These are phyloP conservation scores for Albugo candida DNA, from an alignment of 352 stramenopile species.

Conservation along the genomic window DNA sequence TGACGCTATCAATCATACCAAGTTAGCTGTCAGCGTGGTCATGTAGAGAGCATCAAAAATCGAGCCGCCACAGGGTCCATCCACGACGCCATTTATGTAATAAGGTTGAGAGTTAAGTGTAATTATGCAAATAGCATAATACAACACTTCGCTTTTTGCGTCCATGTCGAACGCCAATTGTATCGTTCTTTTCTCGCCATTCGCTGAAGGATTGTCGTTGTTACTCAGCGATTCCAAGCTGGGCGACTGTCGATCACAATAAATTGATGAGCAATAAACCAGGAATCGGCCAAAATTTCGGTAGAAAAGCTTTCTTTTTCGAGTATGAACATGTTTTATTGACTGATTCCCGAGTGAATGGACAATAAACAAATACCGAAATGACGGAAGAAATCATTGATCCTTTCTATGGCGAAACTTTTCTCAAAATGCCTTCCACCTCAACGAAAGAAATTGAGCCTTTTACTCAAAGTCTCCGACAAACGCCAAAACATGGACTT, in stretches of 20 bases:
- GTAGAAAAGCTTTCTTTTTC: conserved; percentile 12
- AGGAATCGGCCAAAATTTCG: conserved; percentile 78
- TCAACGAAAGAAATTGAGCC: conserved; percentile 71
- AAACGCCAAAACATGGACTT: conserved; percentile 90
- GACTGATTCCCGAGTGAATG: conserved; percentile 36
- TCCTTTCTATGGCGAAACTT: conserved; percentile 87
- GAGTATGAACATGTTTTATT: background rate
- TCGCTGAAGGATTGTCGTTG: no score
- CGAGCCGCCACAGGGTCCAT: no score
- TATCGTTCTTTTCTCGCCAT: no score
- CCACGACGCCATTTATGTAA: no score
- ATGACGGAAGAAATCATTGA: conserved; percentile 80
- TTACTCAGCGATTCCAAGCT: conserved; percentile 33
- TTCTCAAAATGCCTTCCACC: conserved; percentile 88
- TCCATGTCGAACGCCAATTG: no score
- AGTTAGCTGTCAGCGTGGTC: no score
- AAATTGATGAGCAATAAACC: conserved; percentile 58
- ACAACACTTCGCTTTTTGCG: no score
- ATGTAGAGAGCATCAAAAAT: no score
- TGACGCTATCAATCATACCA: no score
- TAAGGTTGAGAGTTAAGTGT: no score
- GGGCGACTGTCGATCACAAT: conserved; percentile 83
- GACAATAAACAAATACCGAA: conserved; percentile 62
- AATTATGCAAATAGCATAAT: no score
- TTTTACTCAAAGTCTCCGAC: conserved; percentile 86